Conservation (phyloP, 129 eudicot species). For the Artemisia annua region DNA sequence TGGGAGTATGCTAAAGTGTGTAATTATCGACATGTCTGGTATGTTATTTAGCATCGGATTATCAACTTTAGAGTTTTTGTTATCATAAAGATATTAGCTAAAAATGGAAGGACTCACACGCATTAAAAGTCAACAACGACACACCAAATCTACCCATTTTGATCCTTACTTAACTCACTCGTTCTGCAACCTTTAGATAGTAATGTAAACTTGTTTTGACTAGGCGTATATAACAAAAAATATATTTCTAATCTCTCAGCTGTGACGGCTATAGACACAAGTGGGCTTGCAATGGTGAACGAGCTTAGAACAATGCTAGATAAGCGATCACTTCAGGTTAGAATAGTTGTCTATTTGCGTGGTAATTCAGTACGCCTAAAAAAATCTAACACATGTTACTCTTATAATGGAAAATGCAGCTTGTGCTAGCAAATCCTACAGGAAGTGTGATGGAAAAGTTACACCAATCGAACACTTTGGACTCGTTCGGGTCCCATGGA, state of each 20-base stretch:
- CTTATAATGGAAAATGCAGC: conserved; percentile 26
- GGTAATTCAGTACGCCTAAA: background rate
- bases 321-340: conserved; percentile 29
- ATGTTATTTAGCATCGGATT: background rate
- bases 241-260: conserved; percentile 6
- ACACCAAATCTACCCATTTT: background rate
- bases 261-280: conserved; percentile 30
- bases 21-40: conserved; percentile 68
- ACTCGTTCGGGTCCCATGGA: conserved; percentile 18
- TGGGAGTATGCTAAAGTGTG: conserved; percentile 33
- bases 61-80: too few relatives aligned
- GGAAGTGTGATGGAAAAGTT: conserved; percentile 50
- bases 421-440: conserved; percentile 44
- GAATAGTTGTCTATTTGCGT: background rate
- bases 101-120: too few relatives aligned
- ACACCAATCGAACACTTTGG: conserved; percentile 32
- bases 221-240: background rate
- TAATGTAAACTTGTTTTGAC: background rate
- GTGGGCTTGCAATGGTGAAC: conserved; percentile 25
- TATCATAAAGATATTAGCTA: too few relatives aligned
- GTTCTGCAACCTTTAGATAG: background rate
- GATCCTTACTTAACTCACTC: background rate
- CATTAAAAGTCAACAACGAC: too few relatives aligned
- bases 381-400: background rate
- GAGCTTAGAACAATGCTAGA: conserved; percentile 23